phyloP scores from a whole-genome alignment of 2,329 filamentous ascomycete genomes.

The Beauveria sp. region DNA sequence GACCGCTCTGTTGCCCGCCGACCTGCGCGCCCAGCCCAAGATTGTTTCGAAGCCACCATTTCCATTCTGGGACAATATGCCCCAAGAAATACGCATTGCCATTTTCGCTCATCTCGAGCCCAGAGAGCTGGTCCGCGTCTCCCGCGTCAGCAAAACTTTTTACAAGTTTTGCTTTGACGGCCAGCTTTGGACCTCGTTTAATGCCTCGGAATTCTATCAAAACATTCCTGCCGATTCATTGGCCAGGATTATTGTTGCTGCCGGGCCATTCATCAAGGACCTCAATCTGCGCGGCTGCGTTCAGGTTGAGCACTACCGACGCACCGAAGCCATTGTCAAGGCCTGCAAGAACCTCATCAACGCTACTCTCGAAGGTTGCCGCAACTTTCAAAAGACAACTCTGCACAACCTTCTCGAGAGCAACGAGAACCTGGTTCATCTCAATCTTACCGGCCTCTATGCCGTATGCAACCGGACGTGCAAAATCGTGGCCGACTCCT shows the following conservation, averaged over 20 bases:
- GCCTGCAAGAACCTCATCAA: slow-evolving; percentile 81
- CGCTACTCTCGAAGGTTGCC: slow-evolving; percentile 82
- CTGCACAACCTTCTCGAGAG: slow-evolving; percentile 67
- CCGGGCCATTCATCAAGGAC: slow-evolving; percentile 84
- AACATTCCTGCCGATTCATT: slow-evolving; percentile 79
- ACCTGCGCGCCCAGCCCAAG: slow-evolving; percentile 32
- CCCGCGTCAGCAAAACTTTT: slow-evolving; percentile 70
- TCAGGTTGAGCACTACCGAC: slow-evolving; percentile 77
- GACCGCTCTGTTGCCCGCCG: slow-evolving; percentile 57
- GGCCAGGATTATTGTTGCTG: slow-evolving; percentile 73
- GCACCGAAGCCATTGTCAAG: slow-evolving; percentile 68
- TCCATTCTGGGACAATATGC: slow-evolving; percentile 75
- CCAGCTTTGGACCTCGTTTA: slow-evolving; percentile 81
- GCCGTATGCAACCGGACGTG: slow-evolving; percentile 78
- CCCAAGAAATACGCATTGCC: slow-evolving; percentile 71
- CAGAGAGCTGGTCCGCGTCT: slow-evolving; percentile 72
- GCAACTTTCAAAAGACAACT: slow-evolving; percentile 70
- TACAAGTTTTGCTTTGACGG: slow-evolving; percentile 85
- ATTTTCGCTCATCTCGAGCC: slow-evolving; percentile 71
- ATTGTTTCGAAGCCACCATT: slow-evolving; percentile 29
- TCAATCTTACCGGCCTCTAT: slow-evolving; percentile 78
- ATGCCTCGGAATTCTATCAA: slow-evolving; percentile 79
- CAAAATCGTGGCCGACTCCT: slow-evolving; percentile 76
- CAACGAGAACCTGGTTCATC: slow-evolving; percentile 70
- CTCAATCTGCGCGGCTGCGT: slow-evolving; percentile 88